Conservation (phyloP, 352 stramenopile species). For the Aphanomyces invadans region DNA sequence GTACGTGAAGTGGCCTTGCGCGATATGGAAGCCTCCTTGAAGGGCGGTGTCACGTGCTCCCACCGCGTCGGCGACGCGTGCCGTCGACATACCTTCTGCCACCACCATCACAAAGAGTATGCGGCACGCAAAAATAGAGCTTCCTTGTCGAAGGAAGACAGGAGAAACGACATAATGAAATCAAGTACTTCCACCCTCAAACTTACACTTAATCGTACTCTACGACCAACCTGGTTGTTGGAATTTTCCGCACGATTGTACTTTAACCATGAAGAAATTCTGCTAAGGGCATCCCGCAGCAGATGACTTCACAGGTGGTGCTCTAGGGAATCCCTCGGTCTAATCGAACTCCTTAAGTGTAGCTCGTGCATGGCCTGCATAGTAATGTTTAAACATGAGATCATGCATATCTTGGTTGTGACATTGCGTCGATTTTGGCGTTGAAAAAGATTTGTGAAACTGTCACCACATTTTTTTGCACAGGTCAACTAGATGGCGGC, state of each 20-base stretch:
- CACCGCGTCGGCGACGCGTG: not conserved
- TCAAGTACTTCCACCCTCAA: too few relatives aligned
- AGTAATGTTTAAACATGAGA: not conserved
- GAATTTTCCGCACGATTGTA: too few relatives aligned
- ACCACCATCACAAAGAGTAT: not conserved
- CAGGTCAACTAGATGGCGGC: not conserved
- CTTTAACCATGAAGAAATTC: too few relatives aligned
- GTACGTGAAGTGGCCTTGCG: conserved; percentile 23
- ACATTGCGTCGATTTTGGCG: not conserved
- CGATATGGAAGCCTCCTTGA: conserved; percentile 18
- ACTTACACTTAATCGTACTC: too few relatives aligned
- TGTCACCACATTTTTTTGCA: not conserved
- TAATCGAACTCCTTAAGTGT: too few relatives aligned
- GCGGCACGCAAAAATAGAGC: not conserved
- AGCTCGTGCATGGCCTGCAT: too few relatives aligned
- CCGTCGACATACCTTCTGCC: not conserved
- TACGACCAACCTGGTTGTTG: too few relatives aligned
- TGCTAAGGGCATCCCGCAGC: too few relatives aligned
- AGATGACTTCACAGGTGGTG: too few relatives aligned
- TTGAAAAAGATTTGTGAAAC: not conserved
- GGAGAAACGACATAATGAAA: not conserved
- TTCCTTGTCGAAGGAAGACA: not conserved
- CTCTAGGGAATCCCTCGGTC: too few relatives aligned
- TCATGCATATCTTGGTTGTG: not conserved
- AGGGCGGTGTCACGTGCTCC: conserved; percentile 2